These are phyloP conservation scores for Osmozyma mogii DNA, from an alignment of 805 yeast genomes.

Conservation along the genomic window DNA sequence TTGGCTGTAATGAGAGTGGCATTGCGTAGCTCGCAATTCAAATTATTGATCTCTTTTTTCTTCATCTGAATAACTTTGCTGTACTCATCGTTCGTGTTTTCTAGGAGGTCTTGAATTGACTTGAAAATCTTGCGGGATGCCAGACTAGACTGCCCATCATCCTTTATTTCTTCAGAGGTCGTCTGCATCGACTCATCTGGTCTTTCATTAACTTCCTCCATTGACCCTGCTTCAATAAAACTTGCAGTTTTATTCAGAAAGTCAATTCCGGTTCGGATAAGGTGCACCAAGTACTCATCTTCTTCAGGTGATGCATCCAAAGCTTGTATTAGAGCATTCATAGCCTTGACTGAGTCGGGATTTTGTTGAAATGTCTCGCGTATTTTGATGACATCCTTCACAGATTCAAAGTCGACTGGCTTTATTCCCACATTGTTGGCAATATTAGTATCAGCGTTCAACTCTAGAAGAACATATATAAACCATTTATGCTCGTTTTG, in stretches of 20 bases:
- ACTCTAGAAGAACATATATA: constrained; percentile 24
- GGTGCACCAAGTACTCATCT: constrained; percentile 23
- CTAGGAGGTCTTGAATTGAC: constrained; percentile 31
- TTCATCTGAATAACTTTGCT: constrained; percentile 29
- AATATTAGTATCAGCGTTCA: constrained; percentile 47
- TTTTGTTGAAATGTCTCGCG: constrained; percentile 9
- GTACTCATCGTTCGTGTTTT: constrained; percentile 31
- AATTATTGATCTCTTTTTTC: constrained; percentile 24
- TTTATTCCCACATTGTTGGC: constrained; percentile 81
- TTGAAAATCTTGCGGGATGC: constrained; percentile 27
- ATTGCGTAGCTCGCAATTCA: constrained; percentile 31
- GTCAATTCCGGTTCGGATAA: constrained; percentile 27
- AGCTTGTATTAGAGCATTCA: constrained; percentile 6
- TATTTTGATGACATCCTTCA: constrained; percentile 25
- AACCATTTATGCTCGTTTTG: constrained; percentile 34
- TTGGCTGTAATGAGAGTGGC: constrained; percentile 36
- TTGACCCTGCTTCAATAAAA: constrained; percentile 6
- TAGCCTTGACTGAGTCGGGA: constrained; percentile 6
- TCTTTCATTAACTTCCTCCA: constrained; percentile 3
- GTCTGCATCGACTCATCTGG: too few relatives aligned
- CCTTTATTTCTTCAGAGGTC: too few relatives aligned
- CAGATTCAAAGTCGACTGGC: constrained; percentile 80
- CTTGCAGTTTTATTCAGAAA: constrained; percentile 20
- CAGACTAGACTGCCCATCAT: too few relatives aligned
- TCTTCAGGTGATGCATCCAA: constrained; percentile 10